Percentiles rank a stretch among this genome's conserved stretches.
Evolutionary conservation across 176 grass and related monocot species (phyloP).

Genomic region (Oryza glaberrima): DNA sequence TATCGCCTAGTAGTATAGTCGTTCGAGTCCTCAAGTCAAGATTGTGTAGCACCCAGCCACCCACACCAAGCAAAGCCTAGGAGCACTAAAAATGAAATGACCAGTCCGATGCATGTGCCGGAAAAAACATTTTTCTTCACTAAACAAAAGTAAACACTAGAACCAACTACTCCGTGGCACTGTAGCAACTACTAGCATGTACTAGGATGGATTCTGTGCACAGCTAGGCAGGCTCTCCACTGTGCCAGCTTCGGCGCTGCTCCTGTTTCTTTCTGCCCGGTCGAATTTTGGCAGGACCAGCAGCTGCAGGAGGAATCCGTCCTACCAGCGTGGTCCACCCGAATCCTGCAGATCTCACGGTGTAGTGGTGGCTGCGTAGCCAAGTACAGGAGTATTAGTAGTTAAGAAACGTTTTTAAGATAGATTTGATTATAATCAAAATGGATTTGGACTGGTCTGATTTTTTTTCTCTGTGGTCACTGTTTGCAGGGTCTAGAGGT

Average conservation of each 20-base stretch:
- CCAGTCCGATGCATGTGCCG: background rate
- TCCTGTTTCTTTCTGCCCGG: background rate
- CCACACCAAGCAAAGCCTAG: background rate
- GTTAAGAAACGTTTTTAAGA: too few species aligned
- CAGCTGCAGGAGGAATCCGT: slow-evolving; percentile 22
- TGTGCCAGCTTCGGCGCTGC: slow-evolving; percentile 7
- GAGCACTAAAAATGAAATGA: background rate
- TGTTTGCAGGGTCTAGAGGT: slow-evolving; percentile 65
- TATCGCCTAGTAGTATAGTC: too few species aligned
- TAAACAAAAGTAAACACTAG: background rate
- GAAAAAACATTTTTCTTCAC: background rate
- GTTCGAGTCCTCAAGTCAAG: background rate
- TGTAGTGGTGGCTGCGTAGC: background rate
- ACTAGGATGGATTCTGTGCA: slow-evolving; percentile 4
- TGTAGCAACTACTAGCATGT: background rate
- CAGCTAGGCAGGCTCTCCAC: too few species aligned
- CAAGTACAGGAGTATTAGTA: too few species aligned
- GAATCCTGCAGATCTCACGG: slow-evolving; percentile 29
- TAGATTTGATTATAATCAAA: background rate
- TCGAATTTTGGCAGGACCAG: background rate
- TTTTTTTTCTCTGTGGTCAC: background rate
- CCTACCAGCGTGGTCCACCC: slow-evolving; percentile 7
- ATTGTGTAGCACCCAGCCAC: background rate
- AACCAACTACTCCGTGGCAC: background rate
- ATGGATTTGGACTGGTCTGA: background rate